Percentiles rank a stretch among this genome's conserved stretches.
These are phyloP conservation scores for Hordeum marinum DNA, from an alignment of 176 grass and related monocot species.

Conservation along the genomic window DNA sequence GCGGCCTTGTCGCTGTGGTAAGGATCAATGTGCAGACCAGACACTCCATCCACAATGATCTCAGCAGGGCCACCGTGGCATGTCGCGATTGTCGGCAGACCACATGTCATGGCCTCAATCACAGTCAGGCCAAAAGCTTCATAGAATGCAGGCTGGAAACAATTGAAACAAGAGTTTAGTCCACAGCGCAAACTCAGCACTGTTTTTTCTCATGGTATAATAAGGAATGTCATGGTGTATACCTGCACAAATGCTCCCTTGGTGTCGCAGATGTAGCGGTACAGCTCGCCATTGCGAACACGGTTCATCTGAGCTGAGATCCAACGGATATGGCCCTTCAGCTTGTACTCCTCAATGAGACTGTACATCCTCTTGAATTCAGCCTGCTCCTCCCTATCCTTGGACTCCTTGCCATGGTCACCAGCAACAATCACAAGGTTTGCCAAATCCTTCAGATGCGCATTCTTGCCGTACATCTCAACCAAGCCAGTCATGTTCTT, in stretches of 20 bases:
- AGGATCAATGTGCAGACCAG: conserved; percentile 91
- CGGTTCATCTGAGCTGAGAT: conserved; percentile 98
- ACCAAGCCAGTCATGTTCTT: conserved; percentile 98
- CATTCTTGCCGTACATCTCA: conserved; percentile 87
- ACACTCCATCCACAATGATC: conserved; percentile 89
- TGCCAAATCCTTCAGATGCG: conserved; percentile 68
- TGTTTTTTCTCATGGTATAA: not conserved
- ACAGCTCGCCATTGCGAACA: conserved; percentile 77
- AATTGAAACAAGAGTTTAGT: conserved; percentile 14
- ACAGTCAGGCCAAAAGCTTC: conserved; percentile 92
- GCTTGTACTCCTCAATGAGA: conserved; percentile 89
- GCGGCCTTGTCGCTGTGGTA: conserved; percentile 85
- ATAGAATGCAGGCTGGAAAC: conserved; percentile 79
- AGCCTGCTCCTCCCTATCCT: conserved; percentile 84
- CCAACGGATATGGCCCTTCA: conserved; percentile 91
- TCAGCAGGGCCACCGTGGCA: conserved; percentile 87
- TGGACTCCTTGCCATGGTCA: conserved; percentile 97
- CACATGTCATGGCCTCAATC: conserved; percentile 91
- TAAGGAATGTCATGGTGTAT: not conserved
- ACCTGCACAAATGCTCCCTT: conserved; percentile 95
- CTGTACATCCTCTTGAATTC: conserved; percentile 94
- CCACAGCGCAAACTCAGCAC: not conserved
- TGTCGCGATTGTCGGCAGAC: conserved; percentile 85
- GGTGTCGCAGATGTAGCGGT: conserved; percentile 87
- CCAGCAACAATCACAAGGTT: conserved; percentile 94